Percentiles rank a stretch among this genome's conserved stretches.
These are phyloP conservation scores for Plasmodium malariae DNA, from an alignment of 169 alveolate genomes.

Conservation along the genomic window DNA sequence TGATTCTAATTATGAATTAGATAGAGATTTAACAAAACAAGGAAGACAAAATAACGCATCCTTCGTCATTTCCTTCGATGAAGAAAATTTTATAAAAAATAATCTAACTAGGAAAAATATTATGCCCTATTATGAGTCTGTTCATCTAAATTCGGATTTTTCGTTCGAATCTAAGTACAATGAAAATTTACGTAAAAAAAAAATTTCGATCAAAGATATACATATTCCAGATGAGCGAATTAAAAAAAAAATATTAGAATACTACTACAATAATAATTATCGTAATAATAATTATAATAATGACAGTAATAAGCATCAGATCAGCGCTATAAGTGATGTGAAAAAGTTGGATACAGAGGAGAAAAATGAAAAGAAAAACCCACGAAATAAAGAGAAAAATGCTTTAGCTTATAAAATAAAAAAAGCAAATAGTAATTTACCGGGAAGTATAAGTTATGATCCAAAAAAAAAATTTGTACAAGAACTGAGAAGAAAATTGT, in stretches of 20 bases:
- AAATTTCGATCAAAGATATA: not conserved
- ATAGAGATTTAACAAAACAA: slow-evolving; percentile 1
- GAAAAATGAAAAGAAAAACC: slow-evolving; percentile 1
- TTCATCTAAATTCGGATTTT: slow-evolving; percentile 26
- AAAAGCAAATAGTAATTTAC: not conserved
- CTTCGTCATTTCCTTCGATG: slow-evolving; percentile 24
- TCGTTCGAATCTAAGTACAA: slow-evolving; percentile 48
- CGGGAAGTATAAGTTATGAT: not conserved
- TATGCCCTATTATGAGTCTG: slow-evolving; percentile 2
- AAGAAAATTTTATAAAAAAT: not conserved
- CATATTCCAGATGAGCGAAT: not conserved
- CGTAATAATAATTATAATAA: not conserved
- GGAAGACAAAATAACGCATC: not conserved
- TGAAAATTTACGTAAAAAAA: slow-evolving; percentile 5
- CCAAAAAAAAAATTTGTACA: not conserved
- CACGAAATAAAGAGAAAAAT: not conserved
- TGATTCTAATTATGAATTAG: slow-evolving; percentile 30
- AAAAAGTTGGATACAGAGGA: slow-evolving; percentile 2
- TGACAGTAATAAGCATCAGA: not conserved
- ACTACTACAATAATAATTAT: not conserved
- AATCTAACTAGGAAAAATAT: not conserved
- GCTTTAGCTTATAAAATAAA: not conserved
- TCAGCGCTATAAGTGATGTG: too few species aligned
- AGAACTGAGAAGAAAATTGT: slow-evolving; percentile 24
- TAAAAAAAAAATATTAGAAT: not conserved